These are phyloP conservation scores for Rhizoclosmatium globosum DNA, from an alignment of 192 early-diverging fungal species.

Conservation along the genomic window DNA sequence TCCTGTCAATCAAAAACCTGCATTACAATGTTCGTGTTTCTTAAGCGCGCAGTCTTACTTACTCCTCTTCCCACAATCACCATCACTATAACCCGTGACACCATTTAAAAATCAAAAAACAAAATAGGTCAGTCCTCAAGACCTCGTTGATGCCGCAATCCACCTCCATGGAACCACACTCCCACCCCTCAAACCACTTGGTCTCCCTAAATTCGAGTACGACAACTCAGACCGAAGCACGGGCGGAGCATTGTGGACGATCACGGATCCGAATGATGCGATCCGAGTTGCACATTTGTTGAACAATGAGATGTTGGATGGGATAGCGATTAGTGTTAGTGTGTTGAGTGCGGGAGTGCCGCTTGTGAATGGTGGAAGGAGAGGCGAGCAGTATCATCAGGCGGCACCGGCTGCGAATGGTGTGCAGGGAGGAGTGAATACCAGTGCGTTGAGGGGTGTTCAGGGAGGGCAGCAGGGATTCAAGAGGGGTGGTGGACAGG, in stretches of 20 bases:
- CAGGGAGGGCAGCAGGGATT: background rate
- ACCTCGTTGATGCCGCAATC: slow-evolving; percentile 10
- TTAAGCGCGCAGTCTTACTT: background rate
- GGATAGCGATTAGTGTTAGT: background rate
- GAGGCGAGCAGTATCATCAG: background rate
- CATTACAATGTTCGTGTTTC: slow-evolving; percentile 17
- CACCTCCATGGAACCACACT: slow-evolving; percentile 10
- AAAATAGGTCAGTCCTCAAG: background rate
- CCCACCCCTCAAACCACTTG: background rate
- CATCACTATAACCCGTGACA: background rate
- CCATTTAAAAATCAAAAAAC: background rate
- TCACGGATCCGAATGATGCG: background rate
- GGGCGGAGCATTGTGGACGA: slow-evolving; percentile 17
- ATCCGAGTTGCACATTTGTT: slow-evolving; percentile 26
- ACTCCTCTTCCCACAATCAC: background rate
- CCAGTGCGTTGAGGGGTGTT: slow-evolving; percentile 5
- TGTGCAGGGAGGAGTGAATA: background rate
- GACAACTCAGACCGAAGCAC: slow-evolving; percentile 11
- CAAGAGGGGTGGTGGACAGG: background rate
- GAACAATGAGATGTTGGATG: slow-evolving; percentile 15
- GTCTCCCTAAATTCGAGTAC: slow-evolving; percentile 16
- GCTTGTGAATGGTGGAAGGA: background rate
- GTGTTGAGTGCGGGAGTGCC: background rate
- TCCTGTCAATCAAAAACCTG: slow-evolving; percentile 29
- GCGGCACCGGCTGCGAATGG: background rate